A percentile compares a stretch with the other conserved stretches of the same genome.
These are phyloP conservation scores for Penicillium sp. DNA, from an alignment of 2,329 filamentous ascomycete genomes.

Conservation along the genomic window DNA sequence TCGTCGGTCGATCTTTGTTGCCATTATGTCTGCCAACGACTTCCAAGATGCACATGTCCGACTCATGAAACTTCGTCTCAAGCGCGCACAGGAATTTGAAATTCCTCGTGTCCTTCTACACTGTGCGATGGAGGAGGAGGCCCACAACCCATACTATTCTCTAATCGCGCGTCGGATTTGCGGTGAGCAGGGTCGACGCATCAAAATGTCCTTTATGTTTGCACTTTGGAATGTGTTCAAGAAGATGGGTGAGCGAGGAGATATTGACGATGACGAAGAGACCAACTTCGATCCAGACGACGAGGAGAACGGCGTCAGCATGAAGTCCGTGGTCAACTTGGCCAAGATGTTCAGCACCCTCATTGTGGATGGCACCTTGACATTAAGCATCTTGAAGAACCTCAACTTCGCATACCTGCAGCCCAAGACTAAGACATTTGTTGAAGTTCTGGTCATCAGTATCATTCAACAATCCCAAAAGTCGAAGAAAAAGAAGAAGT, in stretches of 20 bases:
- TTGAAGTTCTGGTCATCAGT: conserved; percentile 70
- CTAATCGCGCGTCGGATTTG: conserved; percentile 73
- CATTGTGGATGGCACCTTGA: conserved; percentile 52
- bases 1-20: conserved; percentile 82
- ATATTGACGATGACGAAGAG: conserved; percentile 54
- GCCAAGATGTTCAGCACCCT: conserved; percentile 58
- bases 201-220: conserved; percentile 79
- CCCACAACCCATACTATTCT: conserved; percentile 89
- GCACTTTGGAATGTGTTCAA: conserved; percentile 79
- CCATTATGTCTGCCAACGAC: conserved; percentile 76
- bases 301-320: conserved; percentile 45
- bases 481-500: conserved; percentile 22
- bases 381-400: conserved; percentile 50
- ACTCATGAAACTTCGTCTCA: conserved; percentile 71
- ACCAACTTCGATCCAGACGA: conserved; percentile 45
- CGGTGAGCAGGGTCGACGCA: conserved; percentile 53
- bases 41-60: conserved; percentile 74
- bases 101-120: conserved; percentile 80
- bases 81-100: conserved; percentile 75
- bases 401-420: conserved; percentile 73
- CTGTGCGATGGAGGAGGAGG: conserved; percentile 70
- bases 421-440: conserved; percentile 64
- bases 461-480: conserved; percentile 60
- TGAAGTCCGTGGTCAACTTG: conserved; percentile 57
- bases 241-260: conserved; percentile 64